Evolutionary conservation across 345 rosid species (phyloP), one percentile per base, ranked within the genome.

Genomic region (Eucalyptus erythrocorys): DNA sequence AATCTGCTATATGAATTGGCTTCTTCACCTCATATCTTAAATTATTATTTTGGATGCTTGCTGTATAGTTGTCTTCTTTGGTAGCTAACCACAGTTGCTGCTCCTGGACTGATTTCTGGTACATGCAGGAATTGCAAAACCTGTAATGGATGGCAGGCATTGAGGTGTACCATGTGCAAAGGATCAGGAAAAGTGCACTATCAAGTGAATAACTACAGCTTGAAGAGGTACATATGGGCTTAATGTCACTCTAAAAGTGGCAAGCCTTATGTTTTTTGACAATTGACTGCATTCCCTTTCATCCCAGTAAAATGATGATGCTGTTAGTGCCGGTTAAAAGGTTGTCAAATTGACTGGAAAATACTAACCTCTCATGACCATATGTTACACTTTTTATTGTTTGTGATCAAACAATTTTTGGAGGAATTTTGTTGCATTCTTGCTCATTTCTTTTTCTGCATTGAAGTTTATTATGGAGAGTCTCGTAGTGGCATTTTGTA

Each of bases 101-200:
- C 88, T 87, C 53, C 66, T 79, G 82, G 47, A 76, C 47, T 76
- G 82, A 76, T 76, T 76, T 37, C 47, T 7, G 15, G 40, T 61
- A 79, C 80, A 87, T 93, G 92, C 90, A 97, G 99, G 94, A 92
- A 96, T 89, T 96, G 98, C 91, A 91, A 89, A 43, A 94, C 97
- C 81, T 97, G 99, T 91, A 95, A 90, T 87, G 99, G 99, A 55
- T 97, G 99, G 99, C 98, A 94, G 88, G 99, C 99, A 50, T 91
- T 96, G 91, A 92, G 96, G 53, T 97, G 99, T 91, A 93, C 95
- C 61, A 95, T 94, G 99, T 97, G 99, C 93, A 93, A 92, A 95
- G 99, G 99, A 91, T 94, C 96, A 26, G 99, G 99, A 91, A 93
- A 90, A 91, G 99, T 96, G 91, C 95, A 92, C 26, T 97, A 93